These are phyloP conservation scores for Stemphylium beticola DNA, from an alignment of 2,329 filamentous ascomycete genomes.

Conservation along the genomic window DNA sequence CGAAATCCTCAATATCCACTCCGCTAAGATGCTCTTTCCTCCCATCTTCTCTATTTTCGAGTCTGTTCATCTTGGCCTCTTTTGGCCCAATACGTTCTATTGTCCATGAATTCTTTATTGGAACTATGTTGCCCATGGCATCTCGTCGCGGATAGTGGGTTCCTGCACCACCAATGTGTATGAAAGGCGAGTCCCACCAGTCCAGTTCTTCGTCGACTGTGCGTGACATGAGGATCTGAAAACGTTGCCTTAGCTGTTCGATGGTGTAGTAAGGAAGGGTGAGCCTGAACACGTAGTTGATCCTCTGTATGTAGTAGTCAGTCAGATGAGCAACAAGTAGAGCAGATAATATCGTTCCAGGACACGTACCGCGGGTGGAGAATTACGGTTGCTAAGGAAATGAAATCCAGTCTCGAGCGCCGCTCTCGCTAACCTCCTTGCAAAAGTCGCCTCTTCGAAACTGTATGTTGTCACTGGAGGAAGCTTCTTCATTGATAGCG, in stretches of 20 bases:
- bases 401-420: slow-evolving; percentile 67
- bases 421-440: slow-evolving; percentile 71
- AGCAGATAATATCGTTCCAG: background rate
- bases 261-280: slow-evolving; percentile 64
- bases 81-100: slow-evolving; percentile 43
- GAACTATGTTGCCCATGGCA: slow-evolving; percentile 45
- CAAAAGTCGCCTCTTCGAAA: slow-evolving; percentile 70
- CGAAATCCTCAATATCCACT: slow-evolving; percentile 66
- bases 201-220: slow-evolving; percentile 59
- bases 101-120: slow-evolving; percentile 39
- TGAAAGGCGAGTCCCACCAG: slow-evolving; percentile 66
- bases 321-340: background rate
- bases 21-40: slow-evolving; percentile 31
- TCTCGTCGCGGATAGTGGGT: slow-evolving; percentile 64
- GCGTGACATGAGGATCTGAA: slow-evolving; percentile 50
- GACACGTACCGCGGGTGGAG: slow-evolving; percentile 25
- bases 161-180: slow-evolving; percentile 71
- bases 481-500: slow-evolving; percentile 37
- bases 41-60: slow-evolving; percentile 22
- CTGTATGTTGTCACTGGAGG: slow-evolving; percentile 61
- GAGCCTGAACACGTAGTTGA: slow-evolving; percentile 69
- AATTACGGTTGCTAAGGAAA: slow-evolving; percentile 59
- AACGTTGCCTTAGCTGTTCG: slow-evolving; percentile 49
- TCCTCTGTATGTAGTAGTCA: slow-evolving; percentile 13
- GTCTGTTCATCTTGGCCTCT: slow-evolving; percentile 32